These are phyloP conservation scores for Aureobasidium melanogenum DNA, from an alignment of 2,329 filamentous ascomycete genomes.

Conservation along the genomic window DNA sequence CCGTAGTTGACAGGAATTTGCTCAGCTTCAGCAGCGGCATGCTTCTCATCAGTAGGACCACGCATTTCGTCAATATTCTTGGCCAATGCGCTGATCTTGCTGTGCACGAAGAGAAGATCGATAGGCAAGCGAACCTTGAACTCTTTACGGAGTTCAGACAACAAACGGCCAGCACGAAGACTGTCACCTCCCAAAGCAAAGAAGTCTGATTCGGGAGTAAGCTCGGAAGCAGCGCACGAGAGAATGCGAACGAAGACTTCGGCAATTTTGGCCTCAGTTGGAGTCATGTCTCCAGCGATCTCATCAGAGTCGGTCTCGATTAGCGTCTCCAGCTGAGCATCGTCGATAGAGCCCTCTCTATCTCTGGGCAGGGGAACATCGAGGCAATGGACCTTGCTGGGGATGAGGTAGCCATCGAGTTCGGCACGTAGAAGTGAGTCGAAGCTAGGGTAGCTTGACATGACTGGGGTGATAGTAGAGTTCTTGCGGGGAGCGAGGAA, in stretches of 20 bases:
- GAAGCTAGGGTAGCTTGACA: constrained; percentile 11
- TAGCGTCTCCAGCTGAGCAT: constrained; percentile 14
- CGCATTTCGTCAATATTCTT: constrained; percentile 27
- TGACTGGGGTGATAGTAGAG: background rate
- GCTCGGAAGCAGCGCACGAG: constrained; percentile 30
- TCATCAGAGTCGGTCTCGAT: constrained; percentile 3
- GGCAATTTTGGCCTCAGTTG: constrained; percentile 32
- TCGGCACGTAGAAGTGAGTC: constrained; percentile 15
- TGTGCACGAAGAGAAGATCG: constrained; percentile 43
- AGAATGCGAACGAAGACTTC: constrained; percentile 41
- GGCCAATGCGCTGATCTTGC: constrained; percentile 36
- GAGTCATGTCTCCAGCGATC: constrained; percentile 14
- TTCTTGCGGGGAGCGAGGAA: constrained; percentile 26
- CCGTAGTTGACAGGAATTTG: constrained; percentile 18
- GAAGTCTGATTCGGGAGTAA: constrained; percentile 39
- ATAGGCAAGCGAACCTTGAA: constrained; percentile 44
- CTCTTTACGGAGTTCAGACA: constrained; percentile 42
- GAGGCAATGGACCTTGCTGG: constrained; percentile 21
- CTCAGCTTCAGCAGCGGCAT: constrained; percentile 10
- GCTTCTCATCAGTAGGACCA: constrained; percentile 11
- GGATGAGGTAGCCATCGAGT: constrained; percentile 23
- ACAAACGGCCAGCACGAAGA: constrained; percentile 43
- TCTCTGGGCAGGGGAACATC: constrained; percentile 21
- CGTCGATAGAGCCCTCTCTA: constrained; percentile 20
- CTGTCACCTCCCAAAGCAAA: constrained; percentile 48